These are phyloP conservation scores for Colletotrichum orchidophilum DNA, from an alignment of 2,329 filamentous ascomycete species.

Conservation along the genomic window DNA sequence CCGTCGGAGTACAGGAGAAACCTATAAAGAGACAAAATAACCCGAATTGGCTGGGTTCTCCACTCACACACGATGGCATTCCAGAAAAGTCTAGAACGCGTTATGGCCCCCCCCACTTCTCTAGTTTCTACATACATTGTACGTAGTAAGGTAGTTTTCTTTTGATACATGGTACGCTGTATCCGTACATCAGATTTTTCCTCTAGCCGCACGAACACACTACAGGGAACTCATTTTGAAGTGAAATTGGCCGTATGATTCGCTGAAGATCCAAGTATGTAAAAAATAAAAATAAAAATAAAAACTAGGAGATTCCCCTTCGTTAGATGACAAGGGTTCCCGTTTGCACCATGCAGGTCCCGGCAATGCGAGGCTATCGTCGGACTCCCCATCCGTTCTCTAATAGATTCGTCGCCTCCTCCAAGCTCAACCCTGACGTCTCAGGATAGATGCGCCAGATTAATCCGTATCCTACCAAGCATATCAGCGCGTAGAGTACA, in stretches of 20 bases:
- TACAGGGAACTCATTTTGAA: too few species aligned
- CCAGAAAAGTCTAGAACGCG: neutral
- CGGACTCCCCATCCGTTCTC: constrained; percentile 78
- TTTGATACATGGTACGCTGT: too few species aligned
- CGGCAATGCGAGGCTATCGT: constrained; percentile 11
- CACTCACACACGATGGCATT: neutral
- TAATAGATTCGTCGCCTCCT: constrained; percentile 79
- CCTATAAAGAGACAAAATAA: neutral
- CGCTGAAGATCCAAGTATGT: too few species aligned
- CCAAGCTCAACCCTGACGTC: constrained; percentile 82
- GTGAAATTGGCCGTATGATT: too few species aligned
- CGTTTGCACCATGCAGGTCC: neutral
- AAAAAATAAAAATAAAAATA: neutral
- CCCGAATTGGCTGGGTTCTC: neutral
- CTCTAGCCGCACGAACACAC: too few species aligned
- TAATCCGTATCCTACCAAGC: constrained; percentile 70
- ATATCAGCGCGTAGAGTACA: constrained; percentile 79
- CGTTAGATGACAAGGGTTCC: too few species aligned
- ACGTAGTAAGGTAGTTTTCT: too few species aligned
- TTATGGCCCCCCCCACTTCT: neutral
- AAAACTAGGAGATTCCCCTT: too few species aligned
- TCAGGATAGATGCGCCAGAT: constrained; percentile 86
- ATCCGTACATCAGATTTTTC: neutral
- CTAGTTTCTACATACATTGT: too few species aligned
- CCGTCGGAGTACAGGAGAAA: neutral